Base-by-base conservation (phyloP, 1,284 basidiomycete species). In the Cerrena zonata region DNA sequence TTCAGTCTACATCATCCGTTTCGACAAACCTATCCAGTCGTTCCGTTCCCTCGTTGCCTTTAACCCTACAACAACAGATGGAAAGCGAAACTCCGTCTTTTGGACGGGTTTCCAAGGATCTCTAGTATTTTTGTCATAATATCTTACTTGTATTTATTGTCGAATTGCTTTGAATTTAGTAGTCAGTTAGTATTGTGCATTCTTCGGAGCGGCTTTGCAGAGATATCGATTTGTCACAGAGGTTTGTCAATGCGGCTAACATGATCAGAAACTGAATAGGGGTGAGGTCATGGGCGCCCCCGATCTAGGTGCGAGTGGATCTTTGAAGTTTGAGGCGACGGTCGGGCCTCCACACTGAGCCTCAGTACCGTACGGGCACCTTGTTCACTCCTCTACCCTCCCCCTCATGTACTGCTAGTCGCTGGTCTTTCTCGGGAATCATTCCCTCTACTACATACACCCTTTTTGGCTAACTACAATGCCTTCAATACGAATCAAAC, bases 401-500 rank as follows among this genome's bases (percentile, higher is more conserved):
- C 30, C 15, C 7, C 30, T 34, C 30, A 34, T 34, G 30, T 15
- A 7, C 30, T 34, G 30, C 30, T 34, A 34, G 30, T 34, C 30
- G 7, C 30, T 34, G 30, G 7, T 15, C 30, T 34, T 34, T 15
- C 30, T 34, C 15, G 30, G 30, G 30, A 7, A 34, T 42, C 41
- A 5, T 42, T 42, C 23, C 41, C 13, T 42, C 24, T 23, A 5
- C 24, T 42, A 23, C 13, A 42, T 23, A 7, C 24, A 22, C 22
- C 22, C 18, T 23, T 23, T n/a, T 23, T 22, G 37, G 21, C 21
- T 15, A 39, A 18, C 13, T 39, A 39, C 50, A 27, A 80, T 81
- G 79, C 79, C 80, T 27, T 83, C 80, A 43, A 75, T 84, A 43
- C 71, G 79, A 57, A 71, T 84, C 26, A 73, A 69, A 60, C 68